Evolutionary conservation across 305 asterid genomes (phyloP).

Genomic region (Fraxinus angustifolia): DNA sequence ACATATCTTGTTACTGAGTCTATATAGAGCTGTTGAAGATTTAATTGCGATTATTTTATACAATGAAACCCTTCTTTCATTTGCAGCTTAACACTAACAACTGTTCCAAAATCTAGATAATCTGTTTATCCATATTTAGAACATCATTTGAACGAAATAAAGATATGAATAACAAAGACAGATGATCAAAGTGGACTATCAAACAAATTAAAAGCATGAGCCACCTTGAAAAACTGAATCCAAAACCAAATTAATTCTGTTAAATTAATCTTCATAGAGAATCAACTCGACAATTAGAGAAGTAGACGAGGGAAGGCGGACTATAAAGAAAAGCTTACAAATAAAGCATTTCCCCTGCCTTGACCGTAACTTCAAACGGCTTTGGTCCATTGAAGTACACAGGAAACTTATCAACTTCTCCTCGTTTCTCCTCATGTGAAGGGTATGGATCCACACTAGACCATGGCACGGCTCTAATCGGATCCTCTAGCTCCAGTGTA

Average conservation of each 20-base stretch:
- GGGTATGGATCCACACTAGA: constrained; percentile 89
- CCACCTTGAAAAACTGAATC: background rate
- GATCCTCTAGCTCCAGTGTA: constrained; percentile 58
- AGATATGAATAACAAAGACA: background rate
- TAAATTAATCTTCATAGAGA: background rate
- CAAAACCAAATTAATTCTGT: background rate
- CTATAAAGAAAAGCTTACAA: constrained; percentile 46
- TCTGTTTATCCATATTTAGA: background rate
- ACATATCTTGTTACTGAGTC: background rate
- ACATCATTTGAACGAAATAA: background rate
- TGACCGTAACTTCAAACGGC: constrained; percentile 87
- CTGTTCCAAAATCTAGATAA: background rate
- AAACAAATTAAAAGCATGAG: background rate
- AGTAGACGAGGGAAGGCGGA: background rate
- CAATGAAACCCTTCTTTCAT: background rate
- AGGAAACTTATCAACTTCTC: constrained; percentile 54
- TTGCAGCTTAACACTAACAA: background rate
- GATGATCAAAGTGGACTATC: background rate
- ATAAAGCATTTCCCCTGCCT: constrained; percentile 84
- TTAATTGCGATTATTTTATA: background rate
- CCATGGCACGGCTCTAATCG: constrained; percentile 67
- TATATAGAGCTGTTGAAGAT: background rate
- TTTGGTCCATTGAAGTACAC: constrained; percentile 71
- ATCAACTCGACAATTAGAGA: background rate
- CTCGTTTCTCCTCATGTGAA: constrained; percentile 38